phyloP scores from a whole-genome alignment of 1,139 yeast species.

The Pneumocystis sp. region DNA sequence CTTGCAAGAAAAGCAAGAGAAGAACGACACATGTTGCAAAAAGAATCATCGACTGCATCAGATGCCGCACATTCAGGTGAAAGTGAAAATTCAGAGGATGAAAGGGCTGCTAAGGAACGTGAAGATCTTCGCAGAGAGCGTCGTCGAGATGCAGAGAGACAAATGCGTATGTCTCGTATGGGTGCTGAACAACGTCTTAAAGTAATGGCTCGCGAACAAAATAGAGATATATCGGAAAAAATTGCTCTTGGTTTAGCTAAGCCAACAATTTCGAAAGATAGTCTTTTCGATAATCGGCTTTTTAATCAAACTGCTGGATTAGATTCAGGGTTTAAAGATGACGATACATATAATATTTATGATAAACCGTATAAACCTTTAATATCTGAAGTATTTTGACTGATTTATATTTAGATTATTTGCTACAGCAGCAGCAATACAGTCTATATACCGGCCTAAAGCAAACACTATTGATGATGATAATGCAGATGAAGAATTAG shows the following conservation, averaged over 20 bases:
- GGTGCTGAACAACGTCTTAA: slow-evolving; percentile 34
- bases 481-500: slow-evolving; percentile 23
- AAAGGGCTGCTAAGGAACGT: slow-evolving; percentile 24
- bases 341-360: slow-evolving; percentile 37
- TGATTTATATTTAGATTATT: slow-evolving; percentile 24
- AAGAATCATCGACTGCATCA: slow-evolving; percentile 1
- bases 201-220: slow-evolving; percentile 31
- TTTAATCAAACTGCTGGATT: slow-evolving; percentile 26
- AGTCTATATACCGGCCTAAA: slow-evolving; percentile 34
- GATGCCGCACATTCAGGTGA: not conserved
- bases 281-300: slow-evolving; percentile 41
- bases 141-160: slow-evolving; percentile 33
- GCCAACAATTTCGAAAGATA: slow-evolving; percentile 28
- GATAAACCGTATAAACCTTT: slow-evolving; percentile 29
- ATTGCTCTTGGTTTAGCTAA: slow-evolving; percentile 39
- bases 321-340: slow-evolving; percentile 23
- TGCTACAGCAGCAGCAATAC: slow-evolving; percentile 36
- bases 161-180: slow-evolving; percentile 31
- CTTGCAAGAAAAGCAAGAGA: slow-evolving; percentile 47
- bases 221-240: slow-evolving; percentile 40
- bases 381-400: not conserved
- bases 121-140: slow-evolving; percentile 32
- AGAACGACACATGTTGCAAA: slow-evolving; percentile 16
- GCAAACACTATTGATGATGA: slow-evolving; percentile 16
- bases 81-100: slow-evolving; percentile 14